phyloP scores from a whole-genome alignment of 768 basidiomycete species.

The Podaxis mareebaensis region DNA sequence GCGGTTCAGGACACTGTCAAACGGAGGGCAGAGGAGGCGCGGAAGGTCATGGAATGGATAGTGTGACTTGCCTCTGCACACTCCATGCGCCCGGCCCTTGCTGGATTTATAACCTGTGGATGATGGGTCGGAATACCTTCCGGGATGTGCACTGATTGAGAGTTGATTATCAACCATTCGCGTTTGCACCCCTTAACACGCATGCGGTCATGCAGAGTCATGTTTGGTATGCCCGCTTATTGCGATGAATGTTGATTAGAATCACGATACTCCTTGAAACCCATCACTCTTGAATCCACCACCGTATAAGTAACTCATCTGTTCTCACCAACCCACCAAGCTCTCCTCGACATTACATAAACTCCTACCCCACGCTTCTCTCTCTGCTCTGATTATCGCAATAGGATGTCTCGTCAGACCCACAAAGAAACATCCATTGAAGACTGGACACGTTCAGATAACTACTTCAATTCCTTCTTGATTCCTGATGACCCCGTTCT shows the following conservation, averaged over 20 bases:
- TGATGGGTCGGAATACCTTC: too few relatives aligned
- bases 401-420: constrained; percentile 14
- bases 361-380: not conserved
- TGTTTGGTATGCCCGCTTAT: too few relatives aligned
- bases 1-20: constrained; percentile 60
- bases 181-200: too few relatives aligned
- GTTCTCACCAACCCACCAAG: not conserved
- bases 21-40: constrained; percentile 59
- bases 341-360: not conserved
- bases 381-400: not conserved
- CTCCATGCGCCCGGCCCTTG: not conserved
- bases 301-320: not conserved
- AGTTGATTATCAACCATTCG: too few relatives aligned
- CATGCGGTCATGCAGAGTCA: too few relatives aligned
- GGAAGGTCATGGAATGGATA: constrained; percentile 56
- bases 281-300: not conserved
- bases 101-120: too few relatives aligned
- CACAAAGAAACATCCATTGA: constrained; percentile 26
- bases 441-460: constrained; percentile 53
- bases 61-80: constrained; percentile 21
- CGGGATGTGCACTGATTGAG: too few relatives aligned
- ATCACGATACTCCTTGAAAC: too few relatives aligned
- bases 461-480: constrained; percentile 59
- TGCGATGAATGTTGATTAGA: too few relatives aligned
- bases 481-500: constrained; percentile 42